Conservation (phyloP, 2,329 filamentous ascomycete species). For the Pyrenophora seminiperda region DNA sequence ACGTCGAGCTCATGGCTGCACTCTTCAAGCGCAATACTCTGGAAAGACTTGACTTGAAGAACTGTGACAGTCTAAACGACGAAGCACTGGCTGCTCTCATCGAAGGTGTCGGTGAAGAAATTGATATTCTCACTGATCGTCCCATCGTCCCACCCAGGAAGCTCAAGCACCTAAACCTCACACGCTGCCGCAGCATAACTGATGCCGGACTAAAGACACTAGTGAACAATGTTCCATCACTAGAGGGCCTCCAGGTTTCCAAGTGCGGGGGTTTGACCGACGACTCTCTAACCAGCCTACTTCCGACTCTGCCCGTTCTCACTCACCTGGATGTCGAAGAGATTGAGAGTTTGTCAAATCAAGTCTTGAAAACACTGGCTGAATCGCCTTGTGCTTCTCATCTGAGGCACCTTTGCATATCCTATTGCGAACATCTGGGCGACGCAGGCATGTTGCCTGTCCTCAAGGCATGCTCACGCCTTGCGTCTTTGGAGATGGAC, state of each 20-base stretch:
- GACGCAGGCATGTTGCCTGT: constrained; percentile 84
- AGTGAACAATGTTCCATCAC: constrained; percentile 73
- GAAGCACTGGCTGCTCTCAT: constrained; percentile 74
- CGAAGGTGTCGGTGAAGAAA: constrained; percentile 74
- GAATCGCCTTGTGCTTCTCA: constrained; percentile 73
- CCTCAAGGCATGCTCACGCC: constrained; percentile 71
- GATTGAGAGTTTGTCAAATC: constrained; percentile 75
- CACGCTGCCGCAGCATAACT: constrained; percentile 75
- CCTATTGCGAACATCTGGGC: constrained; percentile 84
- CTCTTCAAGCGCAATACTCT: constrained; percentile 82
- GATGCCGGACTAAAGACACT: constrained; percentile 72
- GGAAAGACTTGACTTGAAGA: constrained; percentile 79
- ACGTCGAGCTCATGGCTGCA: constrained; percentile 70
- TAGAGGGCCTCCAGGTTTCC: constrained; percentile 83
- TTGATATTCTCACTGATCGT: constrained; percentile 78
- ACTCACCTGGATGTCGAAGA: constrained; percentile 92
- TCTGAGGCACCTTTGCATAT: constrained; percentile 82
- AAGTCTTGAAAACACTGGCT: constrained; percentile 73
- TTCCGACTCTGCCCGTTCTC: constrained; percentile 76
- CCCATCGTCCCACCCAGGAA: constrained; percentile 77
- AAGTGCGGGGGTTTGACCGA: constrained; percentile 78
- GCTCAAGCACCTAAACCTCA: constrained; percentile 83
- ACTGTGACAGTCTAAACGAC: constrained; percentile 79
- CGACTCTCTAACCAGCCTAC: constrained; percentile 69
- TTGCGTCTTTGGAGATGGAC: constrained; percentile 82